Conservation (phyloP, 495 filamentous ascomycete genomes). For the Parathielavia appendiculata region DNA sequence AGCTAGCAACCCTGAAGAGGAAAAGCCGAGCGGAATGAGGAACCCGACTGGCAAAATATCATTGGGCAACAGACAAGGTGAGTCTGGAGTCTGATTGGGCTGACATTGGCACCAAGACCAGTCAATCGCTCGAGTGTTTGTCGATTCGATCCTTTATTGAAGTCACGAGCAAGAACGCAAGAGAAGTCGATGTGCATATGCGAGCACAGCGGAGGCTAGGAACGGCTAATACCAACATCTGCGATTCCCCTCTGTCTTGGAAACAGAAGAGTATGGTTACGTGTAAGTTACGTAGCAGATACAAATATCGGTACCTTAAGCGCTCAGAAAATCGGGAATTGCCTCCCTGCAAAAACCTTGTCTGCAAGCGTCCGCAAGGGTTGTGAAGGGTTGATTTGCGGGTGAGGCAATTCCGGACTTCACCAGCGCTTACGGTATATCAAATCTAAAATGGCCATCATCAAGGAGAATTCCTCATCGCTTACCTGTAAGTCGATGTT, state of each 20-base stretch:
- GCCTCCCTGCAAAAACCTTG: too few species aligned
- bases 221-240: not conserved
- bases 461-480: too few species aligned
- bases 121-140: conserved; percentile 7
- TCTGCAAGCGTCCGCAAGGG: too few species aligned
- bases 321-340: too few species aligned
- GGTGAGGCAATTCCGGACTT: too few species aligned
- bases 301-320: too few species aligned
- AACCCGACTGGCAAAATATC: not conserved
- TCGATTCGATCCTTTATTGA: conserved; percentile 3
- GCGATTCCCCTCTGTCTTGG: not conserved
- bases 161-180: not conserved
- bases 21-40: not conserved
- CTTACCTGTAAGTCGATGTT: too few species aligned
- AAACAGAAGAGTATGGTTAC: not conserved
- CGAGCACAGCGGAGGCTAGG: conserved; percentile 8
- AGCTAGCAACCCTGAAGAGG: not conserved
- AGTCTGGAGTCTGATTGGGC: not conserved
- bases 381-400: too few species aligned
- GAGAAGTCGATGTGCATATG: conserved; percentile 12
- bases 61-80: not conserved
- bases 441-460: too few species aligned
- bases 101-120: not conserved
- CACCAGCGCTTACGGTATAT: too few species aligned
- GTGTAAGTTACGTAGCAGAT: not conserved